Evolutionary conservation across 1,284 basidiomycete genomes (phyloP).

Genomic region (Ustilago trichophora): DNA sequence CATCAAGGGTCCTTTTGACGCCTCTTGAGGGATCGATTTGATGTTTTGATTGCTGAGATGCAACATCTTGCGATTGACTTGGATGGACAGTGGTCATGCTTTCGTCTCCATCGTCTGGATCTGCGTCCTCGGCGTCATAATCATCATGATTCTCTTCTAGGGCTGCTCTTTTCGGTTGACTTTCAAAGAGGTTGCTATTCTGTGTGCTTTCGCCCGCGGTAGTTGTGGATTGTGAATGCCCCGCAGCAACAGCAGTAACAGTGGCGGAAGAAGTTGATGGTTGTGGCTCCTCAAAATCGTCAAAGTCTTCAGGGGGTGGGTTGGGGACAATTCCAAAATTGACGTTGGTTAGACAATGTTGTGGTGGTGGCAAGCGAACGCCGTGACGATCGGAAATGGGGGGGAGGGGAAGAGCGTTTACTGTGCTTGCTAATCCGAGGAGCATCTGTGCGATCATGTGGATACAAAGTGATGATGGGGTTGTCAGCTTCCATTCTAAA

Average conservation of each 20-base stretch:
- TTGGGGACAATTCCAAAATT: constrained; percentile 94
- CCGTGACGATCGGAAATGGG: constrained; percentile 95
- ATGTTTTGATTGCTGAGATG: too few relatives aligned
- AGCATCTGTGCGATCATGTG: constrained; percentile 80
- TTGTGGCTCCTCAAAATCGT: constrained; percentile 26
- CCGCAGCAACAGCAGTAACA: too few relatives aligned
- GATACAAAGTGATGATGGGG: background rate
- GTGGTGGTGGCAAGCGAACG: constrained; percentile 81
- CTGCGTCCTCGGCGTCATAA: constrained; percentile 1
- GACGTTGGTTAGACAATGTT: constrained; percentile 85
- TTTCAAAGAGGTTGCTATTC: too few relatives aligned
- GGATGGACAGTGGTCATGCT: constrained; percentile 35
- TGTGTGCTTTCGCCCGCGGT: too few relatives aligned
- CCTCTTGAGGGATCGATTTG: constrained; percentile 28
- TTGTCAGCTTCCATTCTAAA: too few relatives aligned
- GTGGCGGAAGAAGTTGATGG: background rate
- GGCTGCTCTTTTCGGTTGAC: too few relatives aligned
- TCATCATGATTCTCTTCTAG: constrained; percentile 40
- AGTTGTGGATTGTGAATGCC: too few relatives aligned
- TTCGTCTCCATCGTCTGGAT: constrained; percentile 26
- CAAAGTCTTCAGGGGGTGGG: constrained; percentile 71
- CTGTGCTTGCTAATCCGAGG: constrained; percentile 85
- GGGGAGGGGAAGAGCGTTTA: constrained; percentile 88
- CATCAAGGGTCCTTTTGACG: constrained; percentile 59
- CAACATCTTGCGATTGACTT: background rate